Evolutionary conservation across 2,329 filamentous ascomycete species (phyloP).

Genomic region (Fusarium piperis): DNA sequence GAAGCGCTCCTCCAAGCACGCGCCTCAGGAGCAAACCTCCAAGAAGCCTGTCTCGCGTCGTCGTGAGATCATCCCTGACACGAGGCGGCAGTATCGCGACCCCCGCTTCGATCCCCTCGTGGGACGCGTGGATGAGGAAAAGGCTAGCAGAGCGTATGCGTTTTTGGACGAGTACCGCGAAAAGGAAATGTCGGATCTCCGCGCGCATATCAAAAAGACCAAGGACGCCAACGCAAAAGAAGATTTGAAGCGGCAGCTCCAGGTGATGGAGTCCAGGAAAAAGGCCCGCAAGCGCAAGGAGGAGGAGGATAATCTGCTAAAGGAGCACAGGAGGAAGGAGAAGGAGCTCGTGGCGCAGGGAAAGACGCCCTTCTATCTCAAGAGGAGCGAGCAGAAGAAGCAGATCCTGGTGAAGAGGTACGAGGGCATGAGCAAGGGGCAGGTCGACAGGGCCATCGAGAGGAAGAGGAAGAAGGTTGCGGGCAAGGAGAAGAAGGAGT

Average conservation of each 20-base stretch:
- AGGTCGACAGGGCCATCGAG: slow-evolving; percentile 87
- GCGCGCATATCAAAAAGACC: slow-evolving; percentile 69
- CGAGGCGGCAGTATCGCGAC: slow-evolving; percentile 74
- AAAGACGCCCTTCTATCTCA: slow-evolving; percentile 93
- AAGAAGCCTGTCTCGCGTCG: slow-evolving; percentile 85
- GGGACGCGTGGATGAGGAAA: slow-evolving; percentile 62
- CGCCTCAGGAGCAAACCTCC: slow-evolving; percentile 82
- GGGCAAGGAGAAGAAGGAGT: slow-evolving; percentile 82
- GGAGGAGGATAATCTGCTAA: slow-evolving; percentile 73
- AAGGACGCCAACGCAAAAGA: slow-evolving; percentile 75
- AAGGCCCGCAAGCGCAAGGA: slow-evolving; percentile 77
- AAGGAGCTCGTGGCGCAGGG: slow-evolving; percentile 86
- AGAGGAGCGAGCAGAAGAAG: slow-evolving; percentile 92
- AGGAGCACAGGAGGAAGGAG: slow-evolving; percentile 82
- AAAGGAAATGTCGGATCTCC: slow-evolving; percentile 82
- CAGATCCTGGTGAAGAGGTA: slow-evolving; percentile 81
- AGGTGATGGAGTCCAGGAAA: slow-evolving; percentile 81
- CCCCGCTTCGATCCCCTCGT: slow-evolving; percentile 84
- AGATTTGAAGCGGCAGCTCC: slow-evolving; percentile 75
- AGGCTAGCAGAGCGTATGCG: slow-evolving; percentile 77
- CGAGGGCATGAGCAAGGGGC: slow-evolving; percentile 82
- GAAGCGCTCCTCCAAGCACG: slow-evolving; percentile 79
- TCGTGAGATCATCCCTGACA: slow-evolving; percentile 73
- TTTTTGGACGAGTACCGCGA: slow-evolving; percentile 90
- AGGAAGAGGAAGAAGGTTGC: slow-evolving; percentile 89